Evolutionary conservation across 768 basidiomycete genomes (phyloP).

Genomic region (Albatrellus ellisii): DNA sequence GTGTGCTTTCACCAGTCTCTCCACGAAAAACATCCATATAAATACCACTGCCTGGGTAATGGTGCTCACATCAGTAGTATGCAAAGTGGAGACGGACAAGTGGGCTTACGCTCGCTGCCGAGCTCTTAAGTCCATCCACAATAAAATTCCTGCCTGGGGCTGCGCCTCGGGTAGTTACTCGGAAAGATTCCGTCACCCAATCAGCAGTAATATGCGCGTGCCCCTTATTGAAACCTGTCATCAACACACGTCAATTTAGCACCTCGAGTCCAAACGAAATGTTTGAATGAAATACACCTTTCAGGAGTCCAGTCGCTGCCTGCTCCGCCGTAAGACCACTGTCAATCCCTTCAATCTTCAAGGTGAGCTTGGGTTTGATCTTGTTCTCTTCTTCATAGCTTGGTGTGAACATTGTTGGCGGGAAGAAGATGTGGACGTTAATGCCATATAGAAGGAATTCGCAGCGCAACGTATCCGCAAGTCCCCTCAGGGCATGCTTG

Average conservation of each 20-base stretch:
- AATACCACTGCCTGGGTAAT: neutral
- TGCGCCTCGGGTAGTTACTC: neutral
- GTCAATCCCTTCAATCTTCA: conserved; percentile 65
- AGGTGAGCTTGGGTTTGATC: conserved; percentile 60
- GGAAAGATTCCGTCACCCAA: neutral
- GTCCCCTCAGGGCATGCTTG: conserved; percentile 75
- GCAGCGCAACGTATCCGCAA: conserved; percentile 70
- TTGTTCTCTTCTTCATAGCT: conserved; percentile 64
- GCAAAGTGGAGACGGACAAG: neutral
- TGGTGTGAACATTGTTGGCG: conserved; percentile 64
- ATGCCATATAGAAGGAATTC: conserved; percentile 71
- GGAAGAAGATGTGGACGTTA: conserved; percentile 69
- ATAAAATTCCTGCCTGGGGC: neutral
- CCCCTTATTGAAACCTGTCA: neutral
- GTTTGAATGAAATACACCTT: neutral
- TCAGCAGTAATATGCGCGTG: neutral
- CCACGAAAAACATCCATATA: neutral
- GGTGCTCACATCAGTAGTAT: neutral
- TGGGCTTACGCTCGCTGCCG: neutral
- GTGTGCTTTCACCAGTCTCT: neutral
- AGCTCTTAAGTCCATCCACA: neutral
- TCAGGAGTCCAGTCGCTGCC: neutral
- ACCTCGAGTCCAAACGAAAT: neutral
- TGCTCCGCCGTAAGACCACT: neutral
- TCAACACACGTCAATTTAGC: neutral